A percentile compares a stretch with the other conserved stretches of the same genome.
Conservation (phyloP, 495 filamentous ascomycete genomes). For the Penicillium riverlandense region DNA sequence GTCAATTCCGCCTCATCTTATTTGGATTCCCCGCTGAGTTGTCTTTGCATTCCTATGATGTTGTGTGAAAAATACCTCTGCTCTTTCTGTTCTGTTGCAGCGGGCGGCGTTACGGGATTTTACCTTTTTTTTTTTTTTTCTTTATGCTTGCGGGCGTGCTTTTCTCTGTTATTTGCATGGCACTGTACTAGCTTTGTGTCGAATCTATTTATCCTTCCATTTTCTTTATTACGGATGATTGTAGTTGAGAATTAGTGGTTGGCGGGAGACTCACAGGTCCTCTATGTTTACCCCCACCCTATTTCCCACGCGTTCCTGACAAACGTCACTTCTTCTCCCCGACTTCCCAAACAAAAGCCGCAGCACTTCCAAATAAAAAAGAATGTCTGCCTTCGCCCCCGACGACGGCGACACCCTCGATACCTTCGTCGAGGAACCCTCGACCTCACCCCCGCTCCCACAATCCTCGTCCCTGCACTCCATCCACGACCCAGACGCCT, state of each 20-base stretch:
- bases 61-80: constrained; percentile 8
- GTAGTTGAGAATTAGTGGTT: too few relatives aligned
- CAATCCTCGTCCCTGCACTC: constrained; percentile 9
- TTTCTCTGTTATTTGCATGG: too few relatives aligned
- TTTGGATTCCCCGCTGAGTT: not conserved
- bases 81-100: constrained; percentile 13
- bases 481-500: constrained; percentile 9
- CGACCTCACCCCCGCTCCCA: constrained; percentile 15
- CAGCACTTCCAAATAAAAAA: too few relatives aligned
- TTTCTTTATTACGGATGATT: too few relatives aligned
- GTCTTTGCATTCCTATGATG: not conserved
- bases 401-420: constrained; percentile 14
- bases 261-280: too few relatives aligned
- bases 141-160: not conserved
- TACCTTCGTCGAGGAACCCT: constrained; percentile 15
- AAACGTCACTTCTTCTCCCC: too few relatives aligned
- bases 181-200: too few relatives aligned
- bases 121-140: constrained; percentile 4
- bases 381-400: constrained; percentile 18
- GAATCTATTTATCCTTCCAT: too few relatives aligned
- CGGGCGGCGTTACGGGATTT: constrained; percentile 18
- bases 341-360: too few relatives aligned
- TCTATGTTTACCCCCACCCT: too few relatives aligned
- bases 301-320: too few relatives aligned
- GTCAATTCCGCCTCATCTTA: too few relatives aligned